phyloP scores from a whole-genome alignment of 2,329 filamentous ascomycete species.

The Calonectria hongkongensis region DNA sequence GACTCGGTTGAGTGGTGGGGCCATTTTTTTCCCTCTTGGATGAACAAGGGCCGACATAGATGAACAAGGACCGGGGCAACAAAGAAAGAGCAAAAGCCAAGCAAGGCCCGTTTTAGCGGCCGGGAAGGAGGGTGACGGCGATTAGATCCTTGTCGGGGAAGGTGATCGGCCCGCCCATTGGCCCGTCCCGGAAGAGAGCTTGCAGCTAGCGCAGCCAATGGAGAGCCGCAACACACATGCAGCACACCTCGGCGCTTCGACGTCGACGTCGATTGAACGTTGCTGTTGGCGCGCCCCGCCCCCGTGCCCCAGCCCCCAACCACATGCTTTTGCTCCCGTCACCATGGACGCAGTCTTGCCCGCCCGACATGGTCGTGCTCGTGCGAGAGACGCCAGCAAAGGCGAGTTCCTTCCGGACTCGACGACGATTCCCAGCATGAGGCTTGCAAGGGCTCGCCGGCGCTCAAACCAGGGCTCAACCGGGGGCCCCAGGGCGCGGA shows the following conservation, averaged over 20 bases:
- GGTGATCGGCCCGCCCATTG: conserved; percentile 61
- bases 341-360: conserved; percentile 42
- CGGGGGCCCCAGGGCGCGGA: conserved; percentile 23
- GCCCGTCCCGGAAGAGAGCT: conserved; percentile 52
- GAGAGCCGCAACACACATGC: conserved; percentile 55
- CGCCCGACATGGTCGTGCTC: conserved; percentile 36
- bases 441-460: conserved; percentile 28
- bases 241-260: conserved; percentile 59
- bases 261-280: conserved; percentile 58
- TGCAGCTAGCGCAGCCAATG: conserved; percentile 61
- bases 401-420: conserved; percentile 33
- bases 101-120: conserved; percentile 46
- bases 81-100: conserved; percentile 29
- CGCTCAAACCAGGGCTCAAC: conserved; percentile 17
- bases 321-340: conserved; percentile 54
- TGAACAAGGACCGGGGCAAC: conserved; percentile 25
- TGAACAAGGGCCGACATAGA: conserved; percentile 21
- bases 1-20: conserved; percentile 38
- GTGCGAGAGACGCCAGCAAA: conserved; percentile 30
- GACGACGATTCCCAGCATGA: conserved; percentile 17
- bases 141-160: conserved; percentile 59
- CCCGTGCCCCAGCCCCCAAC: conserved; percentile 58
- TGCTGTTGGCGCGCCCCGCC: conserved; percentile 52
- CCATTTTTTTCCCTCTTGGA: conserved; percentile 14
- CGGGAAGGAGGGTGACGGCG: conserved; percentile 55